These are phyloP conservation scores for Eucalyptus grandis DNA, from an alignment of 345 rosid genomes.

Conservation along the genomic window DNA sequence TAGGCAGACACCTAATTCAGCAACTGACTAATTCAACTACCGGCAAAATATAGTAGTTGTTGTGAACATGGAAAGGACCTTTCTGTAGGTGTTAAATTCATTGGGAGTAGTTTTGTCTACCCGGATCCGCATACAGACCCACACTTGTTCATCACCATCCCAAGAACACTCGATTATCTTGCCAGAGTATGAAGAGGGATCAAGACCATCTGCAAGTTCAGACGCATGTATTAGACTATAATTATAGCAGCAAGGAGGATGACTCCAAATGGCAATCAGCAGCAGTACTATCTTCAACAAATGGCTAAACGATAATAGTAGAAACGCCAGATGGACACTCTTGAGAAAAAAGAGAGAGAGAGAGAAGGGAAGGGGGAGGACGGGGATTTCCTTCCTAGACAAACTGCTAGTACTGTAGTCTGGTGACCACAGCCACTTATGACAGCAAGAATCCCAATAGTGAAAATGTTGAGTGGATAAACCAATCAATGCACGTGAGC, in stretches of 20 bases:
- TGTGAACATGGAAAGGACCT: slow-evolving; percentile 29
- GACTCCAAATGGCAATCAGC: not conserved
- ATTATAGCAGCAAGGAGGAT: not conserved
- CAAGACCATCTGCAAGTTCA: slow-evolving; percentile 49
- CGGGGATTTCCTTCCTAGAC: not conserved
- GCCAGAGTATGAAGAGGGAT: slow-evolving; percentile 59
- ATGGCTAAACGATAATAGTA: not conserved
- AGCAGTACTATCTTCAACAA: not conserved
- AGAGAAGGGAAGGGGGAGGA: not conserved
- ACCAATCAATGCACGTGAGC: not conserved
- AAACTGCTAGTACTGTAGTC: not conserved
- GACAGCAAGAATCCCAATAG: not conserved
- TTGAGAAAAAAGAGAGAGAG: not conserved
- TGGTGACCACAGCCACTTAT: not conserved
- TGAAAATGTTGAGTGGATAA: not conserved
- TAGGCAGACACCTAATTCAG: not conserved
- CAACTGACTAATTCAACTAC: not conserved
- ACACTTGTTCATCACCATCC: slow-evolving; percentile 46
- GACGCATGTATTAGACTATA: not conserved
- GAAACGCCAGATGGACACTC: not conserved
- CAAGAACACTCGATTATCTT: slow-evolving; percentile 91
- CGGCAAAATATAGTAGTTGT: not conserved
- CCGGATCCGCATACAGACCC: slow-evolving; percentile 83
- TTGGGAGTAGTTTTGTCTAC: slow-evolving; percentile 79
- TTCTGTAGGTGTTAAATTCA: slow-evolving; percentile 77